Base-by-base conservation (phyloP, 1,284 basidiomycete genomes). In the Microbotryum intermedium region DNA sequence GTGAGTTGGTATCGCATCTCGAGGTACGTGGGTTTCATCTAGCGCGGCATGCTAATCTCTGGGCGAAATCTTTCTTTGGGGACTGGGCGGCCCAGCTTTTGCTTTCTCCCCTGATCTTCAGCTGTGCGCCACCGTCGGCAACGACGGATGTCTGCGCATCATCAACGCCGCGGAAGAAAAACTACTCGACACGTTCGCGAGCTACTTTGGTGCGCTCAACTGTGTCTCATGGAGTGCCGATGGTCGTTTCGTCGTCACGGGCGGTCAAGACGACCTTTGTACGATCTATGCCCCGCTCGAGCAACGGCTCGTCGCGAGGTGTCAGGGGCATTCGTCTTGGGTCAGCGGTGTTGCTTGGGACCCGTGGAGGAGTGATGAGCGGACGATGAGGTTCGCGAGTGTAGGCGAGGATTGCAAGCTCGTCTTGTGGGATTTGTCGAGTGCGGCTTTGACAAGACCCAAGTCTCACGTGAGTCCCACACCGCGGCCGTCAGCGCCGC, bases 311-410 rank as follows among this genome's bases (percentile, higher is more conserved):
- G 84, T 98, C n/a, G 94, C 94, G 4, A 82, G 93, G 53, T 97
- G 93, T 76, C 92, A 97, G 75, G 95, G 94, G 0, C 94, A 98
- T 73, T 87, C 90, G 0, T 93, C 90, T 1, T 97, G 95, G 72
- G 88, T 98, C 6, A 87, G 89, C 0, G 80, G 83, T 3, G 80
- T 97, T 10, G 86, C 88, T 0, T 98, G 97, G 73, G 95, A 98
- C 75, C 84, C 88, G 16, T 79, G 84, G 54, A 82, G 86, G 25
- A 88, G 87, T 68, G 89, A 93, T 68, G 87, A 86, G 26, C 81
- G 90, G 48, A 65, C 67, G 53, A 59, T 65, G 55, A 62, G 73
- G 25, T 94, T 97, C 70, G 90, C 87, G 2, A 90, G 87, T 69
- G 89, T 94, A 1, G 92, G 90, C 29, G 91, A 95, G 74, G 92